Conservation (phyloP, 768 basidiomycete species). For the Coprinopsis strossmayeri region DNA sequence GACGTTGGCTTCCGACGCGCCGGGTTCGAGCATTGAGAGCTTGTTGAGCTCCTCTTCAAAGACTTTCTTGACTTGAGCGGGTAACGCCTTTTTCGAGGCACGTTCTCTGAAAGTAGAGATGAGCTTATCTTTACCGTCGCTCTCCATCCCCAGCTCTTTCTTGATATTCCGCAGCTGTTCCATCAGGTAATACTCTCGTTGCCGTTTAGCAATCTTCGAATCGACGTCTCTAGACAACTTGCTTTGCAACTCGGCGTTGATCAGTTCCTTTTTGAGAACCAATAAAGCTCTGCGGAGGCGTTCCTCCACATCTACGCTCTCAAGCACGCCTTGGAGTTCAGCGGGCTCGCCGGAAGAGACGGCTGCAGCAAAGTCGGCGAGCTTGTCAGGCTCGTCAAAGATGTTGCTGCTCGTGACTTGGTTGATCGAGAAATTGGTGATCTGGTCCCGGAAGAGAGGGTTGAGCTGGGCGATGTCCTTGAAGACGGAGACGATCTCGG, state of each 20-base stretch:
- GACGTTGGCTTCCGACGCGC: conserved; percentile 89
- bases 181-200: conserved; percentile 93
- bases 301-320: conserved; percentile 80
- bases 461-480: conserved; percentile 98
- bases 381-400: conserved; percentile 95
- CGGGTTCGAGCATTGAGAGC: conserved; percentile 82
- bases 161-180: conserved; percentile 96
- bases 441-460: conserved; percentile 96
- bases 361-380: conserved; percentile 96
- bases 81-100: conserved; percentile 79
- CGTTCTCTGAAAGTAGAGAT: conserved; percentile 90
- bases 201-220: conserved; percentile 88
- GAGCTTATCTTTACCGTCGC: conserved; percentile 90
- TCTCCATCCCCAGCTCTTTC: conserved; percentile 94
- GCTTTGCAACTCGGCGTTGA: conserved; percentile 91
- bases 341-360: conserved; percentile 89
- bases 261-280: conserved; percentile 95
- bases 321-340: conserved; percentile 91
- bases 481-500: conserved; percentile 94
- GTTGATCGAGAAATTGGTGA: conserved; percentile 92
- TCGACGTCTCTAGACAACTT: conserved; percentile 93
- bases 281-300: conserved; percentile 84
- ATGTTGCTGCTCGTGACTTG: conserved; percentile 82
- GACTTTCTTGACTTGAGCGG: conserved; percentile 82
- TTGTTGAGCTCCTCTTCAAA: conserved; percentile 96